phyloP scores from a whole-genome alignment of 768 basidiomycete species.

The Lactifluus hygrophoroides region DNA sequence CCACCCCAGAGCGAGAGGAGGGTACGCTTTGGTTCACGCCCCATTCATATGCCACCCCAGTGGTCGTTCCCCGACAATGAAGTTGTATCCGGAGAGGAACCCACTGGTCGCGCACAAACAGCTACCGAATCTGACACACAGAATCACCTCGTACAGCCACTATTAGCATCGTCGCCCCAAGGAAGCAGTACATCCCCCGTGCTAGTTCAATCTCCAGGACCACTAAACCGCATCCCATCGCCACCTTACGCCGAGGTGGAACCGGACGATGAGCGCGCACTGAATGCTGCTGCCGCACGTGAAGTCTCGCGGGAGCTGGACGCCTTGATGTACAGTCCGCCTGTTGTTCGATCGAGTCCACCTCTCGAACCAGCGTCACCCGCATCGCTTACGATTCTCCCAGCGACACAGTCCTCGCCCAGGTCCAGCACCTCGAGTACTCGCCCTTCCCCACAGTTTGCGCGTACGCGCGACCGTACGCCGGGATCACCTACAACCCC shows the following conservation, averaged over 20 bases:
- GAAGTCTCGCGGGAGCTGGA: conserved; percentile 62
- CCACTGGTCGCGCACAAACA: neutral
- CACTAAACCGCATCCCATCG: conserved; percentile 4
- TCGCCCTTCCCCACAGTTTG: conserved; percentile 24
- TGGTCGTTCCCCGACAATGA: neutral
- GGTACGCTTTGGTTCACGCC: conserved; percentile 8
- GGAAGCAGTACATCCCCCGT: neutral
- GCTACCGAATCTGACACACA: neutral
- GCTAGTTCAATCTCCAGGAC: neutral
- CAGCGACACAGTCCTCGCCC: conserved; percentile 1
- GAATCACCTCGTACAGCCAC: neutral
- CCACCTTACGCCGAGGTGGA: conserved; percentile 21
- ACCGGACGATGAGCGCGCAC: conserved; percentile 41
- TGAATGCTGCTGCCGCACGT: conserved; percentile 59
- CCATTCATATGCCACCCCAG: conserved; percentile 12
- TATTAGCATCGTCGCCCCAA: neutral
- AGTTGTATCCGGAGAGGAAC: neutral
- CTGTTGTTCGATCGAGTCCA: conserved; percentile 15
- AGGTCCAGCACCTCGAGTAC: conserved; percentile 22
- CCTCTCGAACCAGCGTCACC: conserved; percentile 23
- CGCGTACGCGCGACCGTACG: conserved; percentile 3
- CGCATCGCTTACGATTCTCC: conserved; percentile 35
- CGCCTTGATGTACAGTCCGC: conserved; percentile 37
- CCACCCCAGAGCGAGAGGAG: conserved; percentile 10
- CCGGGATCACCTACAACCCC: conserved; percentile 7